A percentile compares a stretch with the other conserved stretches of the same genome.
phyloP scores from a whole-genome alignment of 192 early-diverging fungal species.

The Chytriomyces confervae region DNA sequence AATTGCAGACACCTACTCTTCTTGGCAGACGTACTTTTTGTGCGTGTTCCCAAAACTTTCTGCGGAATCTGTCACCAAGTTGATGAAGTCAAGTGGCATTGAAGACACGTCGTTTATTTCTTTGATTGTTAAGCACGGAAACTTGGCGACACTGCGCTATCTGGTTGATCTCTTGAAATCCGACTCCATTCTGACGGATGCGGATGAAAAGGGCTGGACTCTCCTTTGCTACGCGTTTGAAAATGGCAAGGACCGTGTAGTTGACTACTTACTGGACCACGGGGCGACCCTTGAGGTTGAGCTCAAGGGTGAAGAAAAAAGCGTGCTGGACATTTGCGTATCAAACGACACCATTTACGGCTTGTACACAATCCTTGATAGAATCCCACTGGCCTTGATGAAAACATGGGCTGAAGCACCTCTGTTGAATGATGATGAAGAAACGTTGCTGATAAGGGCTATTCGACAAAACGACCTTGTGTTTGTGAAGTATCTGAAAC shows the following conservation, averaged over 20 bases:
- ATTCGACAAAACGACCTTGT: neutral
- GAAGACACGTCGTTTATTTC: neutral
- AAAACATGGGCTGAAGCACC: neutral
- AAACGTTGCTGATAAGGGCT: neutral
- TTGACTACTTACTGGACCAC: neutral
- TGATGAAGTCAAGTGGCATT: neutral
- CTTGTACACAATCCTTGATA: neutral
- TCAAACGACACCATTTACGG: neutral
- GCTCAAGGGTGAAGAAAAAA: slow-evolving; percentile 1
- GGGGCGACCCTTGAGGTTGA: neutral
- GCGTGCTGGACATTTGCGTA: neutral
- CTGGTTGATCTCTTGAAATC: neutral
- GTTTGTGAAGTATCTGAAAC: neutral
- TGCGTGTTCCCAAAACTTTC: neutral
- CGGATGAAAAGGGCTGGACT: neutral
- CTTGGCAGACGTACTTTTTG: neutral
- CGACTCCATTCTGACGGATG: neutral
- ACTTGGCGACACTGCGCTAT: neutral
- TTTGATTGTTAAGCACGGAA: neutral
- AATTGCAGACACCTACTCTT: neutral
- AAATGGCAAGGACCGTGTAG: neutral
- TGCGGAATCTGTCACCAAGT: neutral
- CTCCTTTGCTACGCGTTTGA: neutral
- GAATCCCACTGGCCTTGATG: neutral
- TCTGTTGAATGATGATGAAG: neutral